Conservation (phyloP, 2,329 filamentous ascomycete genomes). For the Microdochium paspali region DNA sequence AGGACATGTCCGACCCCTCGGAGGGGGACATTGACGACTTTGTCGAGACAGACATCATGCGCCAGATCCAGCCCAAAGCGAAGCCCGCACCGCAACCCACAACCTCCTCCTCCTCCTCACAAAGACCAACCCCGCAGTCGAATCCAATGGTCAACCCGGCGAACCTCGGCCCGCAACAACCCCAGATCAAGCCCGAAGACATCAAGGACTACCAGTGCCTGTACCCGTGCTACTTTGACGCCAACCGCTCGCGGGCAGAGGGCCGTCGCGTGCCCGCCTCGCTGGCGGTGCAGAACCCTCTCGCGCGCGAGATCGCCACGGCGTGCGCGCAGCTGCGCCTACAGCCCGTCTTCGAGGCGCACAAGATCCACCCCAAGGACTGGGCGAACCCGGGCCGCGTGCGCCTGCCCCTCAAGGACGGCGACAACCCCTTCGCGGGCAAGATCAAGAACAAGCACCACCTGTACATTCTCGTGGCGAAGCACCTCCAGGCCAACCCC, state of each 20-base stretch:
- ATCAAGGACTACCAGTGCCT: constrained; percentile 79
- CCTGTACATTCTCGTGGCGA: constrained; percentile 71
- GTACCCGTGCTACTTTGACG: constrained; percentile 95
- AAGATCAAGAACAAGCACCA: constrained; percentile 73
- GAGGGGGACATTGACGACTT: constrained; percentile 73
- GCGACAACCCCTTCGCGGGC: constrained; percentile 6
- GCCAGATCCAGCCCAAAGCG: constrained; percentile 26
- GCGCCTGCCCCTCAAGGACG: constrained; percentile 59
- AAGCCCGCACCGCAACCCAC: constrained; percentile 15
- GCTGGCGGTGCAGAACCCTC: constrained; percentile 72
- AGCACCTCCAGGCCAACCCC: constrained; percentile 69
- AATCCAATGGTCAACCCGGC: constrained; percentile 22
- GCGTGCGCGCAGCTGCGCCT: constrained; percentile 68
- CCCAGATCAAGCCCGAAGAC: constrained; percentile 36
- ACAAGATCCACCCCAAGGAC: constrained; percentile 90
- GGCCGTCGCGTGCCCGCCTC: constrained; percentile 68
- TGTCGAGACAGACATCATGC: constrained; percentile 46
- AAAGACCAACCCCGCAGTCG: constrained; percentile 8
- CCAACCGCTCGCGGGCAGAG: constrained; percentile 60
- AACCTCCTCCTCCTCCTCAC: constrained; percentile 15
- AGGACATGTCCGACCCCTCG: constrained; percentile 69
- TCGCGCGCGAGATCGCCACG: constrained; percentile 81
- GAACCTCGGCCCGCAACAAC: constrained; percentile 24
- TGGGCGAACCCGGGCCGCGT: constrained; percentile 95
- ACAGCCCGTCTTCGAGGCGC: constrained; percentile 75